These are phyloP conservation scores for Dactylorhiza incarnata DNA, from an alignment of 106 monocot genomes.

Conservation along the genomic window DNA sequence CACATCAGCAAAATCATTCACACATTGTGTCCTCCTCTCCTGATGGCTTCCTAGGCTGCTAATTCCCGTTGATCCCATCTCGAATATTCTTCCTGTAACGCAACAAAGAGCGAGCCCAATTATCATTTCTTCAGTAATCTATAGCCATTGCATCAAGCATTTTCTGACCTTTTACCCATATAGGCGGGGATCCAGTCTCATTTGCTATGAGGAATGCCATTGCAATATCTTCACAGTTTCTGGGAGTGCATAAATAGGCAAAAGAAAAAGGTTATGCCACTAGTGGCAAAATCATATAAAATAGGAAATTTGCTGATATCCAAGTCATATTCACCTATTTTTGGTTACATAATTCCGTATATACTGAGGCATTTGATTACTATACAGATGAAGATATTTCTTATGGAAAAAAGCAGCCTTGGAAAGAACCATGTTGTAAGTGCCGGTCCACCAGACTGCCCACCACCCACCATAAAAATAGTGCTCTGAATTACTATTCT, in stretches of 20 bases:
- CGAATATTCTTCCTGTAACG: slow-evolving; percentile 43
- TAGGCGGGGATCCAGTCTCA: slow-evolving; percentile 43
- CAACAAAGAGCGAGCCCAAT: neutral
- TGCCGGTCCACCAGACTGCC: slow-evolving; percentile 79
- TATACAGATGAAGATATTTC: slow-evolving; percentile 68
- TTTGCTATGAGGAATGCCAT: slow-evolving; percentile 77
- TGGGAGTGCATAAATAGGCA: slow-evolving; percentile 24
- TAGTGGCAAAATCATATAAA: neutral
- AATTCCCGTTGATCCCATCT: slow-evolving; percentile 52
- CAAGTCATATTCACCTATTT: slow-evolving; percentile 33
- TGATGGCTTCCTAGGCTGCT: slow-evolving; percentile 50
- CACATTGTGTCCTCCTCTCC: slow-evolving; percentile 37
- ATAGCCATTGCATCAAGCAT: neutral
- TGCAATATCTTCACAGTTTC: slow-evolving; percentile 79
- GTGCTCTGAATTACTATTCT: slow-evolving; percentile 26
- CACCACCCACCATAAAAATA: slow-evolving; percentile 75
- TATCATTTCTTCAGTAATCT: neutral
- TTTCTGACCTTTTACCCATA: slow-evolving; percentile 65
- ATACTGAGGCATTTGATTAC: slow-evolving; percentile 47
- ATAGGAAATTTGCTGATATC: neutral
- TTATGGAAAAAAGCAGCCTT: slow-evolving; percentile 84
- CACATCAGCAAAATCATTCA: slow-evolving; percentile 52
- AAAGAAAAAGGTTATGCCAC: neutral
- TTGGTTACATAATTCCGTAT: slow-evolving; percentile 54
- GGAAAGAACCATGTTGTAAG: slow-evolving; percentile 80